These are phyloP conservation scores for Delitschia confertaspora DNA, from an alignment of 495 filamentous ascomycete genomes.

Conservation along the genomic window DNA sequence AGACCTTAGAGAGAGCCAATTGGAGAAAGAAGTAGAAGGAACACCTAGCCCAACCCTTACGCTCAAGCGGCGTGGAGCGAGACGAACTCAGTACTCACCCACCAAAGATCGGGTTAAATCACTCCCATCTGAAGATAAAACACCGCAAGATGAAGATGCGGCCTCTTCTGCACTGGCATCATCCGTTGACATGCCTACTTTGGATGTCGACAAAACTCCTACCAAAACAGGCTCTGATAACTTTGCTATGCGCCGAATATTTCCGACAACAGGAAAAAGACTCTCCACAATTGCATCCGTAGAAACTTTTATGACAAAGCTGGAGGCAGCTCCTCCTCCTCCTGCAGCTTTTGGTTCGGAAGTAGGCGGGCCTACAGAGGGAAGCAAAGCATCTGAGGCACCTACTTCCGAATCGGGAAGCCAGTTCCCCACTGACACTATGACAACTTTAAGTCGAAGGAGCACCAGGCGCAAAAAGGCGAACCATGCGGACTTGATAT, in stretches of 20 bases:
- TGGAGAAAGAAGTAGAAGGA: no score
- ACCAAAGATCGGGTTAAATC: conserved; percentile 26
- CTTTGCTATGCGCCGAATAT: conserved; percentile 22
- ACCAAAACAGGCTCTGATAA: conserved; percentile 6
- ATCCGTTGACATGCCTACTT: conserved; percentile 26
- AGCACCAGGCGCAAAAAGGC: conserved; percentile 59
- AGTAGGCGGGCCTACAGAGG: background rate
- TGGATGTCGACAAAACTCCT: conserved; percentile 14
- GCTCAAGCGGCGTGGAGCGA: conserved; percentile 30
- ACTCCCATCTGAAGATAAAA: conserved; percentile 8
- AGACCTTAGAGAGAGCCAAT: no score
- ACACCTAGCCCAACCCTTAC: conserved; percentile 21
- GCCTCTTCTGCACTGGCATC: conserved; percentile 24
- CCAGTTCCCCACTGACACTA: conserved; percentile 19
- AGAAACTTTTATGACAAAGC: conserved; percentile 30
- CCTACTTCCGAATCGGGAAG: conserved; percentile 24
- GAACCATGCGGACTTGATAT: conserved; percentile 88
- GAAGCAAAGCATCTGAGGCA: conserved; percentile 5
- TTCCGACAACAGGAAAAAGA: conserved; percentile 32
- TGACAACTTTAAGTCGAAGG: conserved; percentile 25
- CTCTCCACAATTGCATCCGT: conserved; percentile 36
- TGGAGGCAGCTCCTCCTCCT: conserved; percentile 22
- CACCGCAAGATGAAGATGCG: conserved; percentile 10
- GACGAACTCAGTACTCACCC: conserved; percentile 30
- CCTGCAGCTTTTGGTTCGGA: conserved; percentile 26